These are phyloP conservation scores for Castanea sativa DNA, from an alignment of 306 rosid species.

Conservation along the genomic window DNA sequence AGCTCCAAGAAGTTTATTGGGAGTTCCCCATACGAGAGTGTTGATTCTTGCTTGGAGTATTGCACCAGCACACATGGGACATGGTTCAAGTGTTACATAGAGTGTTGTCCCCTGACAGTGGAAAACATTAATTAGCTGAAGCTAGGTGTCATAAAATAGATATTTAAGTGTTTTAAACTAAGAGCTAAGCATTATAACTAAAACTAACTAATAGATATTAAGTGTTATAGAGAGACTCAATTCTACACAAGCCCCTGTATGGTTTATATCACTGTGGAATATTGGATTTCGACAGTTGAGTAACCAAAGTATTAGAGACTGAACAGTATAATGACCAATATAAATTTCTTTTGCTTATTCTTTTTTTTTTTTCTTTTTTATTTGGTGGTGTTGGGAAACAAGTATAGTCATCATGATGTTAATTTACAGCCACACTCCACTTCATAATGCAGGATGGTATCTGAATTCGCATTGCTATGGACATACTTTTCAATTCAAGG, in stretches of 20 bases:
- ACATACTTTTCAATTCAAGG: neutral
- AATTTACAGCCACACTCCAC: neutral
- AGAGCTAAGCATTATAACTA: neutral
- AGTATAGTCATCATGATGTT: neutral
- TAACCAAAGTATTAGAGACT: neutral
- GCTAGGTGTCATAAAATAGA: conserved; percentile 19
- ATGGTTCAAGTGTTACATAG: conserved; percentile 94
- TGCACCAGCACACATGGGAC: conserved; percentile 99
- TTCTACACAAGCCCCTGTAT: neutral
- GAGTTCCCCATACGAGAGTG: conserved; percentile 97
- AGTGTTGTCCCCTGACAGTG: conserved; percentile 65
- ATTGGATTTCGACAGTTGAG: neutral
- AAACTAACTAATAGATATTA: neutral
- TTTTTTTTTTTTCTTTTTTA: neutral
- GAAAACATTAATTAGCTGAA: conserved; percentile 23
- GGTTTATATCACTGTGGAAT: neutral
- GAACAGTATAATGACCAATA: neutral
- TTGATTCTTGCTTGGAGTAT: conserved; percentile 83
- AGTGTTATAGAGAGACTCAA: neutral
- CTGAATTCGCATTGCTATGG: neutral
- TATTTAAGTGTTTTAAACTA: neutral
- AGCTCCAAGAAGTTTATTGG: conserved; percentile 98
- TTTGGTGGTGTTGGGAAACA: neutral
- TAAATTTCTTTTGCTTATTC: neutral
- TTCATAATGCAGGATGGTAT: neutral